Percentiles rank a stretch among this genome's conserved stretches.
Evolutionary conservation across 176 grass and related monocot species (phyloP).

Genomic region (Musa acuminata): DNA sequence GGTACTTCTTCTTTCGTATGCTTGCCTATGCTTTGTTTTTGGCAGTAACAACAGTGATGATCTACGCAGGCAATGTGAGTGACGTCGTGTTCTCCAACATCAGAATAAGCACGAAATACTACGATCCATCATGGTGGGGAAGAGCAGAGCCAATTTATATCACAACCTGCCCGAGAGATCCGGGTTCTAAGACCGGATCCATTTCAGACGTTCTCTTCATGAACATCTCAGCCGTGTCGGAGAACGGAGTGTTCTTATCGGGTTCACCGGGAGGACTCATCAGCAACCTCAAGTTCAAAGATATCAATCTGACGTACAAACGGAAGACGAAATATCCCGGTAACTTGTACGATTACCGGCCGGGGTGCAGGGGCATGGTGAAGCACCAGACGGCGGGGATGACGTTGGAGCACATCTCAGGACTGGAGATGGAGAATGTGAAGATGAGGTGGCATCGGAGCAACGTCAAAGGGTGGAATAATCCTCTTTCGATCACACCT

Average conservation of each 20-base stretch:
- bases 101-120: conserved; percentile 81
- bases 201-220: conserved; percentile 71
- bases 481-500: conserved; percentile 48
- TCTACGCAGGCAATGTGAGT: conserved; percentile 46
- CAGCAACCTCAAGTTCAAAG: conserved; percentile 52
- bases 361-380: conserved; percentile 54
- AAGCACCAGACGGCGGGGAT: conserved; percentile 57
- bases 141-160: conserved; percentile 90
- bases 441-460: conserved; percentile 58
- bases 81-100: conserved; percentile 78
- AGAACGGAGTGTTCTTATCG: conserved; percentile 77
- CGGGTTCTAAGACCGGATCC: conserved; percentile 48
- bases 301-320: conserved; percentile 61
- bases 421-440: conserved; percentile 72
- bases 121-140: conserved; percentile 91
- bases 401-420: conserved; percentile 76
- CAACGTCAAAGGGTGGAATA: conserved; percentile 39
- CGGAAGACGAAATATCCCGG: conserved; percentile 57
- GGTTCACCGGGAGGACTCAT: conserved; percentile 51
- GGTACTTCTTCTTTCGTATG: conserved; percentile 22
- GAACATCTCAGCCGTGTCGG: conserved; percentile 72
- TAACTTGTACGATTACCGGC: conserved; percentile 63
- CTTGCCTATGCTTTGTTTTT: too few species aligned
- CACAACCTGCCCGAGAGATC: conserved; percentile 60
- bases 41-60: too few species aligned